Base-by-base conservation (phyloP, 2,329 filamentous ascomycete species). In the Sordariomycetes sp. region DNA sequence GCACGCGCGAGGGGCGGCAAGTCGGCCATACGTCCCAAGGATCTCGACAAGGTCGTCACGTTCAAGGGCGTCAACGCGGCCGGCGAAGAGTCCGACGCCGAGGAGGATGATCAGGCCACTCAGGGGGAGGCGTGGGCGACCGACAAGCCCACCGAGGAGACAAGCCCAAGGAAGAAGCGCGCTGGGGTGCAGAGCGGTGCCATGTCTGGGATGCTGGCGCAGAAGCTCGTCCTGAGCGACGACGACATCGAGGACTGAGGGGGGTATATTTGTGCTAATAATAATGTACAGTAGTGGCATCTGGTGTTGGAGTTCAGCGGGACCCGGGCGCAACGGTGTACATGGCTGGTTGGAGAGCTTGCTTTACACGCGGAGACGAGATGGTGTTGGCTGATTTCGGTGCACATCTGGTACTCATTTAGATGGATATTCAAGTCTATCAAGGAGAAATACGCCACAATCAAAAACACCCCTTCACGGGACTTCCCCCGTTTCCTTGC, bases 181-280 rank as follows among this genome's bases (percentile, higher is more conserved):
- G 42, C 55, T 12, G 54, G 58, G 2, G 60, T 66, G 41, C 53
- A 55, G 42, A 40, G 55, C 33, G 44, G 53, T 3, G 54, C 50
- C 8, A 50, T 61, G 29, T 57, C 58, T 3, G 57, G 63, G 19
- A 50, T 70, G 42, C 61, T 67, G 27, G 70, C 77, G 40, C 75
- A 79, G 53, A 82, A 80, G 46, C 58, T 88, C 42, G 73, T 86
- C 29, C 59, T 90, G 26, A 86, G 79, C 45, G 85, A 92, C 48
- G 85, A 92, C 58, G 85, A 92, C 62, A 90, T 92, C 51, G 82
- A 87, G 54, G 84, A 88, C 47, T 63, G 63, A 72, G 12, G 8
- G 6, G 12, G 33, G 6, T 9, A 25, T 25, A 25, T n/a, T 25
- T 9, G 16, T 30, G 4, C 10, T 30, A 15, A 15, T 20, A 32